These are phyloP conservation scores for Metschnikowia henanensis DNA, from an alignment of 805 yeast species.

Conservation along the genomic window DNA sequence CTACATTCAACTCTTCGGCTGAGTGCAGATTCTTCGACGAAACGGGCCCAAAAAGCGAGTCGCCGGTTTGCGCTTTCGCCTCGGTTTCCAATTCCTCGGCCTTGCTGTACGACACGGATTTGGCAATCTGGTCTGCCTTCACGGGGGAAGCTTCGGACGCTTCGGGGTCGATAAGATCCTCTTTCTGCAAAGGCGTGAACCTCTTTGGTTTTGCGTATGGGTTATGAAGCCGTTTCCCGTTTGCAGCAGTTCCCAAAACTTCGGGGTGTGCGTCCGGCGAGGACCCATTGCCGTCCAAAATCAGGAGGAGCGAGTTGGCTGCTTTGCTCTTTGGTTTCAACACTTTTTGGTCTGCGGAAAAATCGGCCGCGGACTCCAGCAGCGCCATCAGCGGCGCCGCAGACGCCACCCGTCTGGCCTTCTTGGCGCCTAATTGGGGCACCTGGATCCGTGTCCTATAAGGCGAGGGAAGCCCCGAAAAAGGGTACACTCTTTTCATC, in stretches of 20 bases:
- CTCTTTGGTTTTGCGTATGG: slow-evolving; percentile 16
- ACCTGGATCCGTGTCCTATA: slow-evolving; percentile 41
- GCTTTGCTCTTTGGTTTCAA: slow-evolving; percentile 43
- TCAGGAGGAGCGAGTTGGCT: slow-evolving; percentile 49
- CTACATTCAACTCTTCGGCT: not conserved
- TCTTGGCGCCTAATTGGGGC: slow-evolving; percentile 24
- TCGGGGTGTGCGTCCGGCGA: slow-evolving; percentile 1
- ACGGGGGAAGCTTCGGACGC: not conserved
- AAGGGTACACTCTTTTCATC: slow-evolving; percentile 42
- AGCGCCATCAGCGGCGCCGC: slow-evolving; percentile 6
- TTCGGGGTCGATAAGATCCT: slow-evolving; percentile 1
- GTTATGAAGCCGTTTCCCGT: slow-evolving; percentile 17
- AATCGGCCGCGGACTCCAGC: slow-evolving; percentile 2
- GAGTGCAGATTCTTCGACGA: not conserved
- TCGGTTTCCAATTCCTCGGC: slow-evolving; percentile 23
- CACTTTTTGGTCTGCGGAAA: slow-evolving; percentile 5
- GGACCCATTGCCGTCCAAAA: slow-evolving; percentile 31
- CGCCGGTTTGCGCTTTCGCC: not conserved
- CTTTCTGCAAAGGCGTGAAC: slow-evolving; percentile 11
- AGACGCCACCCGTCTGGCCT: slow-evolving; percentile 14
- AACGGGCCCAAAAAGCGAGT: not conserved
- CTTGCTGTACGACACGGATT: slow-evolving; percentile 35
- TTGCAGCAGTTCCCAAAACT: not conserved
- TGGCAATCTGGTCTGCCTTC: slow-evolving; percentile 36
- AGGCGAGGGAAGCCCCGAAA: slow-evolving; percentile 46